Base-by-base conservation (phyloP, 75 land plant species). In the Selaginella moellendorffii region DNA sequence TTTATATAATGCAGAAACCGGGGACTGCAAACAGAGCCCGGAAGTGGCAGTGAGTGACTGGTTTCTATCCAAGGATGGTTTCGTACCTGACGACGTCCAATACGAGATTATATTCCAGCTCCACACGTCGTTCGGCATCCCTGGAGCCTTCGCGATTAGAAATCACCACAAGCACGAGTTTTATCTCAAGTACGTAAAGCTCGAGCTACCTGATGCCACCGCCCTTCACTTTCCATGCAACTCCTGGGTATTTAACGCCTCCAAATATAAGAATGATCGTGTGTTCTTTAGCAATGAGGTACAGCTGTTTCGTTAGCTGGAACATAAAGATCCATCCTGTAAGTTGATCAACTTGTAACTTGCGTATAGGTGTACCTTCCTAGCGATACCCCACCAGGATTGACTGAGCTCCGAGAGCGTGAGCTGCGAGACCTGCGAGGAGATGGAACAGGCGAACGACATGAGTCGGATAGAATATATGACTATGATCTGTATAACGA, bases 401-500 rank as follows among this genome's bases (percentile, higher is more conserved):
- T 80, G 61, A 25, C 30, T 61, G 12, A 42, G 2, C 62, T 74
- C 59, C 62, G 83, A 36, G 61, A 71, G 22, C 19, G n/a, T 1
- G 81, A 80, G 68, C 77, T 80, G 1, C 1, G 10, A 20, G 31
- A 68, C 2, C 42, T 78, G 14, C 54, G 70, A 67, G 83, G 83
- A 20, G 56, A 70, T 65, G 74, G 76, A 29, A 70, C 31, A 0
- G 82, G 83, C 9, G 23, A 71, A 66, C 64, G 82, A 27, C 14
- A 74, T 17, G 53, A 67, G 21, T 27, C 31, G 5, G 78, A 79
- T 20, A 66, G 83, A 22, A 67, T 78, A 46, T 81, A 81, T 61
- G 82, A 68, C 66, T 82, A 82, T 31, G 85, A 54, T 22, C 19
- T 30, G 10, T 82, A 82, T 42, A 82, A 82, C 26, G 85, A 82